A percentile compares a stretch with the other conserved stretches of the same genome.
Conservation (phyloP, 2,329 filamentous ascomycete genomes). For the Verticillium nonalfalfae region DNA sequence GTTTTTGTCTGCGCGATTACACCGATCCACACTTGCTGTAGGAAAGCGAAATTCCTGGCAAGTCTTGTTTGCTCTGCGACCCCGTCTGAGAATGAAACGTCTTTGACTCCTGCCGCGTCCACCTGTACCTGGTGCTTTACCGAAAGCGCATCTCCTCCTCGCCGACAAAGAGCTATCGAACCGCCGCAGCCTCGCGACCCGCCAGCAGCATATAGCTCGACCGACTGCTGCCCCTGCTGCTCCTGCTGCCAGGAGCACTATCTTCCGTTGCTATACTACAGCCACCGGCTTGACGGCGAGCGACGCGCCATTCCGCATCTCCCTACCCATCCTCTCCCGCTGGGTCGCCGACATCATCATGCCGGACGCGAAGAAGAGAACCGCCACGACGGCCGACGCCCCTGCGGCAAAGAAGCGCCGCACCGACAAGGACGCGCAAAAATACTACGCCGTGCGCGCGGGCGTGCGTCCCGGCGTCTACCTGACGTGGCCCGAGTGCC, state of each 20-base stretch:
- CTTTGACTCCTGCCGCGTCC: neutral
- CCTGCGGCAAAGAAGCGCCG: constrained; percentile 38
- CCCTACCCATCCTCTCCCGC: neutral
- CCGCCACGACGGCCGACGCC: neutral
- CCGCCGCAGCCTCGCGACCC: neutral
- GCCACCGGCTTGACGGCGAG: neutral
- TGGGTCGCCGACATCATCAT: constrained; percentile 1
- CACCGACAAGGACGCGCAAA: constrained; percentile 36
- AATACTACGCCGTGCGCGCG: constrained; percentile 57
- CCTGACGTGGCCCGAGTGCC: constrained; percentile 53
- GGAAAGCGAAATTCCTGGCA: neutral
- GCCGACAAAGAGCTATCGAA: neutral
- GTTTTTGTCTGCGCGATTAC: neutral
- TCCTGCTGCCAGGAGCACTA: neutral
- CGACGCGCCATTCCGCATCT: neutral
- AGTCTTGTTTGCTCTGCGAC: neutral
- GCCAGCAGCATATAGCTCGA: neutral
- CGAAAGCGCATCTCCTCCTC: neutral
- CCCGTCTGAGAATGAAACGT: neutral
- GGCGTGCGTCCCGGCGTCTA: constrained; percentile 57
- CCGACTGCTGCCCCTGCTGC: neutral
- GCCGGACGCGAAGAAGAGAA: constrained; percentile 7
- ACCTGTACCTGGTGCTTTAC: neutral
- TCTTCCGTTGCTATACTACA: neutral
- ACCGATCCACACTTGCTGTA: neutral